These are phyloP conservation scores for Psidium guajava DNA, from an alignment of 345 rosid genomes.

Conservation along the genomic window DNA sequence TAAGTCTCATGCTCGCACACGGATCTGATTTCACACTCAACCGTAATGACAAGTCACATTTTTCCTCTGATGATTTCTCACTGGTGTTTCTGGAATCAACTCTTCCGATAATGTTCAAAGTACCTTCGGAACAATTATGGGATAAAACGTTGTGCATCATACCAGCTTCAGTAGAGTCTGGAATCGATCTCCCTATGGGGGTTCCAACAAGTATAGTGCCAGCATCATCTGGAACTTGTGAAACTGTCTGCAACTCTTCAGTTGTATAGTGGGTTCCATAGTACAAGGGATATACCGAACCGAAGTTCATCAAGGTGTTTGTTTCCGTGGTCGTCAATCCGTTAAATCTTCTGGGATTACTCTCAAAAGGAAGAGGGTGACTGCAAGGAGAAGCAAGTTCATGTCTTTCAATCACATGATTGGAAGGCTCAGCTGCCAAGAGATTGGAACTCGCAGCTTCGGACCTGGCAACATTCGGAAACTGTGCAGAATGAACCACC, in stretches of 20 bases:
- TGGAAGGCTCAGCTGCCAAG: conserved; percentile 12
- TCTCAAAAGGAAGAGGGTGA: conserved; percentile 33
- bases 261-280: conserved; percentile 38
- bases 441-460: conserved; percentile 4
- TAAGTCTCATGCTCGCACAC: conserved; percentile 20
- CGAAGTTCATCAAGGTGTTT: conserved; percentile 19
- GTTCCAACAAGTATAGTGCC: conserved; percentile 50
- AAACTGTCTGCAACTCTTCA: conserved; percentile 20
- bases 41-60: conserved; percentile 78
- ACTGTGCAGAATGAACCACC: conserved; percentile 15
- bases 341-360: conserved; percentile 5
- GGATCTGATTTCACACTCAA: conserved; percentile 54
- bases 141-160: conserved; percentile 17
- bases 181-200: conserved; percentile 44
- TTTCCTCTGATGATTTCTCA: conserved; percentile 23
- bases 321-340: conserved; percentile 24
- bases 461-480: conserved; percentile 16
- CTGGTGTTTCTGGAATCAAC: conserved; percentile 10
- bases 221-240: conserved; percentile 21
- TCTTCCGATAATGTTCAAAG: conserved; percentile 8
- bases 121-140: conserved; percentile 10
- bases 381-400: conserved; percentile 17
- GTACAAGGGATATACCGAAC: conserved; percentile 64
- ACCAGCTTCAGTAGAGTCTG: conserved; percentile 21
- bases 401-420: conserved; percentile 12